These are phyloP conservation scores for Sorghum bicolor DNA, from an alignment of 176 grass and related monocot species.

Conservation along the genomic window Sorghum_bicolor_NCBIv3 NC_012877.2:15219501-15220000, in stretches of 20 bases:
- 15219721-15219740: conserved; percentile 27
- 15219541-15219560: neutral
- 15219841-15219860: no score
- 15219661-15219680: conserved; percentile 7
- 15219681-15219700: neutral
- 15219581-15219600: neutral
- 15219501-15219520: neutral
- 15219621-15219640: conserved; percentile 9
- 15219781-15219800: neutral
- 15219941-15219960: neutral
- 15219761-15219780: neutral
- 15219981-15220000: neutral
- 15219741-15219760: neutral
- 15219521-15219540: neutral
- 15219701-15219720: conserved; percentile 1
- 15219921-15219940: conserved; percentile 2
- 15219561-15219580: neutral
- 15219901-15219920: no score
- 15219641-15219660: conserved; percentile 3
- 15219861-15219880: no score
- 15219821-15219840: no score
- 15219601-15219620: neutral
- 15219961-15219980: neutral
- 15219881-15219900: no score
- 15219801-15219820: no score